Conservation (phyloP, 1,284 basidiomycete genomes). For the Cryptococcus neoformans region DNA sequence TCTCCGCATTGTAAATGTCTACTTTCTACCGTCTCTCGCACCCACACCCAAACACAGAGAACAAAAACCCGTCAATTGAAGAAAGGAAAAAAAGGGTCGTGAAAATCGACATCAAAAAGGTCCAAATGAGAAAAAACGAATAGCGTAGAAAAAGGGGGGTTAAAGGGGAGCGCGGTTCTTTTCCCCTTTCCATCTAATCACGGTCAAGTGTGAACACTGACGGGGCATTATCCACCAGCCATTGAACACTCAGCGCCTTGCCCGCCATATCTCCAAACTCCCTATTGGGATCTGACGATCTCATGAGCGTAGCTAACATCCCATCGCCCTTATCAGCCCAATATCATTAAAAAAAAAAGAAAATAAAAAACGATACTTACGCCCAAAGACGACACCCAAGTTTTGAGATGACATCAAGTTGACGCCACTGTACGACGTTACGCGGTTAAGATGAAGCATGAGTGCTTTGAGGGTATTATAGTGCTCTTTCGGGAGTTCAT, state of each 20-base stretch:
- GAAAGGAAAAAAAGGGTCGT: no score
- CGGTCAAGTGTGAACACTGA: conserved; percentile 36
- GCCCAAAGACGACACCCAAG: conserved; percentile 99
- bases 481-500: conserved; percentile 78
- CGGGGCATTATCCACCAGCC: conserved; percentile 86
- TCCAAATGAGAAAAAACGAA: no score
- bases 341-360: neutral
- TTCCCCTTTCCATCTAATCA: neutral
- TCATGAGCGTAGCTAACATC: conserved; percentile 68
- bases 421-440: conserved; percentile 63
- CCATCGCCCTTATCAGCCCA: neutral
- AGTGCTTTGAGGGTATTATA: conserved; percentile 79
- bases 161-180: neutral
- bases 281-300: conserved; percentile 75
- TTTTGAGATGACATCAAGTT: conserved; percentile 97
- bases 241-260: conserved; percentile 86
- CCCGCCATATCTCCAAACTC: conserved; percentile 91
- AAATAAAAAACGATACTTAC: conserved; percentile 58
- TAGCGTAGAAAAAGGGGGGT: neutral
- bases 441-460: conserved; percentile 83
- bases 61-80: no score
- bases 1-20: no score
- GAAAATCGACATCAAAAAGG: no score
- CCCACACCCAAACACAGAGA: no score
- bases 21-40: no score